Evolutionary conservation across 1,139 yeast species (phyloP).

Genomic region (Insectozyma bohioensis): DNA sequence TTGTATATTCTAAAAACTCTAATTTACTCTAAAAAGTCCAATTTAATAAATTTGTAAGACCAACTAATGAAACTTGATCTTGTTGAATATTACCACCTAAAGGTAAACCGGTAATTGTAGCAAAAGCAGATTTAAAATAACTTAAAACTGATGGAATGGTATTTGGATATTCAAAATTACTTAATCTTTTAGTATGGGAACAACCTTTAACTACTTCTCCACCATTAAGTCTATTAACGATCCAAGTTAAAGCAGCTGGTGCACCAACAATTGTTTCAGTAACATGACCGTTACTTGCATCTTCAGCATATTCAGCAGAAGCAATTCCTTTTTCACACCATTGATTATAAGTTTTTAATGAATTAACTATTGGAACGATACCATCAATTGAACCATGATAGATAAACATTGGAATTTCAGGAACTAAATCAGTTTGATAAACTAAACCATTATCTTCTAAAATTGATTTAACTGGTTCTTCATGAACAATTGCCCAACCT

Average conservation of each 20-base stretch:
- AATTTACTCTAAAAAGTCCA: too few species aligned
- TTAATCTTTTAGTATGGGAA: constrained; percentile 19
- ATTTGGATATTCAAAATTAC: constrained; percentile 25
- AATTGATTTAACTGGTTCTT: constrained; percentile 16
- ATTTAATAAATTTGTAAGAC: too few species aligned
- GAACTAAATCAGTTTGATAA: constrained; percentile 17
- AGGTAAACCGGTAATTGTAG: constrained; percentile 3
- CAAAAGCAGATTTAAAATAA: constrained; percentile 6
- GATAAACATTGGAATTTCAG: constrained; percentile 33
- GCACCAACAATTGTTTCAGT: constrained; percentile 26
- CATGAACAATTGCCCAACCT: constrained; percentile 18
- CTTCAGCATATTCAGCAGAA: constrained; percentile 30
- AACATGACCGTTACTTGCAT: constrained; percentile 26
- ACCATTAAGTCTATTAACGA: constrained; percentile 21
- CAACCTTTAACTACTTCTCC: constrained; percentile 29
- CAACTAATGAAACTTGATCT: neutral
- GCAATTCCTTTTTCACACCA: constrained; percentile 33
- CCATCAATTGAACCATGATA: constrained; percentile 33
- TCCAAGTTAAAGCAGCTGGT: constrained; percentile 33
- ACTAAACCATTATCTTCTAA: constrained; percentile 24
- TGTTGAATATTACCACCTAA: constrained; percentile 3
- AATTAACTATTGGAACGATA: constrained; percentile 27
- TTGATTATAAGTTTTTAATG: constrained; percentile 24
- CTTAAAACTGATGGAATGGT: constrained; percentile 4
- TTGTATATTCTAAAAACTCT: too few species aligned